Evolutionary conservation across 202 grass and related monocot genomes (phyloP).

Genomic region (Digitaria exilis): DNA sequence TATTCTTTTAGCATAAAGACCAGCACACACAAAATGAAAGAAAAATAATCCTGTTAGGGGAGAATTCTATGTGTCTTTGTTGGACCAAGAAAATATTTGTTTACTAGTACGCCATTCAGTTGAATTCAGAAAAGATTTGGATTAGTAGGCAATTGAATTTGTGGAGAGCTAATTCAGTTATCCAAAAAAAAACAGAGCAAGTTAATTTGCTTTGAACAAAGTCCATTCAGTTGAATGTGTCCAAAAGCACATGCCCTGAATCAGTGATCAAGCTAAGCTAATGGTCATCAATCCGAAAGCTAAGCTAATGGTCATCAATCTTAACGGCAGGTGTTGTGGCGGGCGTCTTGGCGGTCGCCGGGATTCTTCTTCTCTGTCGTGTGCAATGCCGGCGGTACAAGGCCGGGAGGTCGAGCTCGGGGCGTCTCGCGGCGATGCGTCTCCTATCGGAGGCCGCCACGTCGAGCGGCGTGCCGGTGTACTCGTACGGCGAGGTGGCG

Average conservation of each 20-base stretch:
- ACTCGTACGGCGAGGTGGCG: conserved; percentile 71
- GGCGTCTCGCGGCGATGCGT: conserved; percentile 39
- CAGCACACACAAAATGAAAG: not conserved
- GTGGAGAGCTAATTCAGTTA: no score
- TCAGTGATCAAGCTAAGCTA: not conserved
- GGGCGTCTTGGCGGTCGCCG: not conserved
- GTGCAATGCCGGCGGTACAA: conserved; percentile 5
- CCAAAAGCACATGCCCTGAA: not conserved
- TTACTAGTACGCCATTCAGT: no score
- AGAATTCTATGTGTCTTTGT: not conserved
- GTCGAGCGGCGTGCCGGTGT: conserved; percentile 65
- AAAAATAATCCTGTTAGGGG: not conserved
- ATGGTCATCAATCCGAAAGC: no score
- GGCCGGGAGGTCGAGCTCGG: conserved; percentile 1
- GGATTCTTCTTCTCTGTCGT: conserved; percentile 40
- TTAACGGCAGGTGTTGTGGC: conserved; percentile 39
- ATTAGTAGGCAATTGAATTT: not conserved
- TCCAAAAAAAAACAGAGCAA: no score
- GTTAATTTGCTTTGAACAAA: not conserved
- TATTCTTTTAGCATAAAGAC: not conserved
- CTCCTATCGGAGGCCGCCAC: conserved; percentile 60
- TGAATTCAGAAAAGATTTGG: no score
- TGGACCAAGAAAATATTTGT: not conserved
- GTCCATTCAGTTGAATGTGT: no score
- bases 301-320: no score